A percentile compares a stretch with the other conserved stretches of the same genome.
These are phyloP conservation scores for Entomophthora muscae DNA, from an alignment of 371 early-diverging fungal genomes.

Conservation along the genomic window DNA sequence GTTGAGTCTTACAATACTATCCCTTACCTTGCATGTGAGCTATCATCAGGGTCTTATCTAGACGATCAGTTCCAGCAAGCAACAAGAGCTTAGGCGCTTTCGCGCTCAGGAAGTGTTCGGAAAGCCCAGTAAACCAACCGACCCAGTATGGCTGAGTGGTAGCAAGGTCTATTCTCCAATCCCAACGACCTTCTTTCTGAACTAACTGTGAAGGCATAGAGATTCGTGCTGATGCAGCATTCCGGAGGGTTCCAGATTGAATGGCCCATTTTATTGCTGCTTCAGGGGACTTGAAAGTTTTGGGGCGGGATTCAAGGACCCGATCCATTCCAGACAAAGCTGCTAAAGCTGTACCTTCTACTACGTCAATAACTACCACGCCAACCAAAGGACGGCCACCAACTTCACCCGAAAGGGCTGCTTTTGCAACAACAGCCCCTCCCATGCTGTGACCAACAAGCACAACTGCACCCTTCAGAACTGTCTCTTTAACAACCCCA, in stretches of 20 bases:
- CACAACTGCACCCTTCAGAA: constrained; percentile 11
- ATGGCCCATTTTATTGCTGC: constrained; percentile 59
- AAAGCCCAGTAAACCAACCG: constrained; percentile 72
- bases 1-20: neutral
- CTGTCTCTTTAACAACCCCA: constrained; percentile 20
- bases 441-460: constrained; percentile 53
- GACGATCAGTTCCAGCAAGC: constrained; percentile 77
- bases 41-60: constrained; percentile 81
- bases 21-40: constrained; percentile 72
- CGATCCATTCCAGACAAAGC: constrained; percentile 43
- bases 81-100: constrained; percentile 61
- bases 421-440: constrained; percentile 68
- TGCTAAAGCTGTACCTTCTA: constrained; percentile 47
- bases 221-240: constrained; percentile 48
- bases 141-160: constrained; percentile 60
- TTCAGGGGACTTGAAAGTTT: constrained; percentile 27
- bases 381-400: neutral
- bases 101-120: constrained; percentile 52
- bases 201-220: constrained; percentile 51
- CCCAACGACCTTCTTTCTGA: constrained; percentile 10
- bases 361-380: constrained; percentile 1
- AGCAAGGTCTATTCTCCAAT: constrained; percentile 48
- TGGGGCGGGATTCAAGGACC: constrained; percentile 40
- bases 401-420: constrained; percentile 20
- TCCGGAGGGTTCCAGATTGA: constrained; percentile 39